A percentile compares a stretch with the other conserved stretches of the same genome.
phyloP scores from a whole-genome alignment of 2,329 filamentous ascomycete species.

The Daldinia eschscholtzii region DNA sequence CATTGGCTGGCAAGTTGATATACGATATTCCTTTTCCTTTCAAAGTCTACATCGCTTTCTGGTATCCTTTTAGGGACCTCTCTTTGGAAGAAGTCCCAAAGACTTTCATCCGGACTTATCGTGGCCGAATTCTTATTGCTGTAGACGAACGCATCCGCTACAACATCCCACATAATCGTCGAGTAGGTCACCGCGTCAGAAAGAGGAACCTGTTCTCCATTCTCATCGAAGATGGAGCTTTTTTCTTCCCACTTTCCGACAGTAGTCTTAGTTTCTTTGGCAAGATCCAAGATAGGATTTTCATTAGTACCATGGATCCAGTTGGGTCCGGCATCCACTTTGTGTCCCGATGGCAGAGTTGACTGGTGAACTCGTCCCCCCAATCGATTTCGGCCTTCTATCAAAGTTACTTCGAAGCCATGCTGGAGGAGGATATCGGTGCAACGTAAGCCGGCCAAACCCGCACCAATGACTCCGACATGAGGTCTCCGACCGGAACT shows the following conservation, averaged over 20 bases:
- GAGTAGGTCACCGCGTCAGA: slow-evolving; percentile 62
- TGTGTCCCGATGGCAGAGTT: slow-evolving; percentile 58
- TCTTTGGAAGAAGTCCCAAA: slow-evolving; percentile 66
- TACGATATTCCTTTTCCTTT: slow-evolving; percentile 59
- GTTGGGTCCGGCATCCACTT: slow-evolving; percentile 77
- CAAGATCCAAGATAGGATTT: slow-evolving; percentile 78
- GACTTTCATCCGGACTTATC: slow-evolving; percentile 62
- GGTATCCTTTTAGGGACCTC: slow-evolving; percentile 62
- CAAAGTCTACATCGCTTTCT: slow-evolving; percentile 57
- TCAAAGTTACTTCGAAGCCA: slow-evolving; percentile 75
- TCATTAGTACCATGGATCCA: slow-evolving; percentile 82
- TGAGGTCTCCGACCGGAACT: slow-evolving; percentile 59
- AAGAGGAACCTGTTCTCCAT: slow-evolving; percentile 64
- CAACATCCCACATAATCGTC: slow-evolving; percentile 74
- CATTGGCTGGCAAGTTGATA: slow-evolving; percentile 72
- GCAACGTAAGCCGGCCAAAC: slow-evolving; percentile 77
- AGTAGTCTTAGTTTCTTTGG: slow-evolving; percentile 69
- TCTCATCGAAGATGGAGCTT: slow-evolving; percentile 68
- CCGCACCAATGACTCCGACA: slow-evolving; percentile 77
- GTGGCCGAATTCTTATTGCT: slow-evolving; percentile 69
- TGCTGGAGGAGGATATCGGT: slow-evolving; percentile 74
- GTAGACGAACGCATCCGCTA: slow-evolving; percentile 75
- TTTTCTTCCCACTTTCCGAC: slow-evolving; percentile 63
- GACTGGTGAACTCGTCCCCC: slow-evolving; percentile 73
- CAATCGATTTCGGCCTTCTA: slow-evolving; percentile 76